Base-by-base conservation (phyloP, 2,329 filamentous ascomycete species). In the Ramularia collo-cygni region DNA sequence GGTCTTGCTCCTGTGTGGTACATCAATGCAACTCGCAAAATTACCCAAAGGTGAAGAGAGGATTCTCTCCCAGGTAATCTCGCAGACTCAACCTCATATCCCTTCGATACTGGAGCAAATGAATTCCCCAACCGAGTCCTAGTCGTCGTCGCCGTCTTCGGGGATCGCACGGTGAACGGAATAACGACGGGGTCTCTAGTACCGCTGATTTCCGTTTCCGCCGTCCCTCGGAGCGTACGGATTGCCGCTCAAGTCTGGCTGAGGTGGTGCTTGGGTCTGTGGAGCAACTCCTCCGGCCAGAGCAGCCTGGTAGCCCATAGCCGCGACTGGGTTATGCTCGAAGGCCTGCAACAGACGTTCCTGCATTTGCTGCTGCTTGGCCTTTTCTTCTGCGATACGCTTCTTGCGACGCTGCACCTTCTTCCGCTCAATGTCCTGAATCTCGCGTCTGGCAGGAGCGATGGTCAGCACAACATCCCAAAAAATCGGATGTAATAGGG, bases 371-470 rank as follows among this genome's bases (percentile, higher is more conserved):
- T 58, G 55, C 46, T 70, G 63, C 48, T 70, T 65, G 47, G 70
- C 59, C 45, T 64, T 66, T 45, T 70, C 67, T 15, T 56, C 55
- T 34, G 58, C 57, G 51, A 67, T 59, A 13, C 61, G 51, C 39
- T 58, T 58, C 63, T 71, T 70, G 49, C 63, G 61, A 38, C 59
- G 57, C 28, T 55, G 47, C 16, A 51, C 52, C 47, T 64, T 62
- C 44, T 66, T 64, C 47, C 61, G 59, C 41, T 75, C 69, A 42
- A 81, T 71, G 46, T 79, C 70, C 37, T 69, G 65, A 38, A 69
- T 70, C 54, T 62, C 59, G 37, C 56, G 54, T 50, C 60, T 63
- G 46, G 39, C 43, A 46, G 42, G 40, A 21, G 18, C 31, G 34
- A 52, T 49, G 34, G 48, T 55, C 43, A 53, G 55, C 40, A 43